A percentile compares a stretch with the other conserved stretches of the same genome.
Conservation (phyloP, 345 rosid genomes). For the Camelina laxa region DNA sequence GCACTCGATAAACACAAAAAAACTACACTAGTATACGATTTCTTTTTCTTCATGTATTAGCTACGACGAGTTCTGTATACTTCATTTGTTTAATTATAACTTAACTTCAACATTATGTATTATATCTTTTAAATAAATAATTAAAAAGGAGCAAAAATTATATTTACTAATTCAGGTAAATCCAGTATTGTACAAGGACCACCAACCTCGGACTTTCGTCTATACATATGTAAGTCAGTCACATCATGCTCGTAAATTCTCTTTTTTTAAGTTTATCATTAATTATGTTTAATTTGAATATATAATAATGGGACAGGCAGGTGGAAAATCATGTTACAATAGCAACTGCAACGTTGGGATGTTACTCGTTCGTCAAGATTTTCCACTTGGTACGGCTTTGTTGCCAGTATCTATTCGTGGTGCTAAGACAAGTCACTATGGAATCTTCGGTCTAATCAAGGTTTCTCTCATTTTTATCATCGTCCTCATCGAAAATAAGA, state of each 20-base stretch:
- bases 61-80: not conserved
- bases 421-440: not conserved
- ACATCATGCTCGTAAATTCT: not conserved
- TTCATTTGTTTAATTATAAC: too few relatives aligned
- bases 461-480: not conserved
- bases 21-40: too few relatives aligned
- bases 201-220: conserved; percentile 3
- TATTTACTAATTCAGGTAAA: conserved; percentile 16
- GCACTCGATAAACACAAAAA: not conserved
- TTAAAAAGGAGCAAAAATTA: not conserved
- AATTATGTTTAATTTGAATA: not conserved
- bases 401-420: conserved; percentile 10
- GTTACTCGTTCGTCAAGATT: conserved; percentile 20
- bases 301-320: conserved; percentile 1
- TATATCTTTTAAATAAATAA: too few relatives aligned
- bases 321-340: conserved; percentile 29
- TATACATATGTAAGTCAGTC: not conserved
- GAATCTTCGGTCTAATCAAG: conserved; percentile 24
- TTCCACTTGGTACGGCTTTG: conserved; percentile 1
- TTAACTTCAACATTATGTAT: not conserved
- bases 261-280: not conserved
- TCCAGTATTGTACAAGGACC: conserved; percentile 13
- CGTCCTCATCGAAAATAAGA: too few relatives aligned
- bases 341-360: conserved; percentile 16
- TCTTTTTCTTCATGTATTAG: too few relatives aligned